Evolutionary conservation across 164 flowering plant species (phyloP), one percentile per base, ranked within the genome.

Genomic region (Hamamelis virginiana): DNA sequence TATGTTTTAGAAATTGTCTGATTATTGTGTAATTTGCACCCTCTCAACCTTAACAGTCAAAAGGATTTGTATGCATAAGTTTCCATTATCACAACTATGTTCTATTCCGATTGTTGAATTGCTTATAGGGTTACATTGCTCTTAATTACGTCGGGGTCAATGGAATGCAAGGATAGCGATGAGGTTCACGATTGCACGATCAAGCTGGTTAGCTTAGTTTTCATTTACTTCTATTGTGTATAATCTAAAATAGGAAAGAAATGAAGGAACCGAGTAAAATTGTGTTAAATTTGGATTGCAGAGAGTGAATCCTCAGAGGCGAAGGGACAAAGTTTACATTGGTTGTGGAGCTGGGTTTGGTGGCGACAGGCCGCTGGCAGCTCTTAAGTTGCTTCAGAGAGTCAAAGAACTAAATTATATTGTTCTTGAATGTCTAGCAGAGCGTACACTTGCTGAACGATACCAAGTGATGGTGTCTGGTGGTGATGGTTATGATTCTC

Each of bases 341-440:
- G 99, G 99, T 23, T 91, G 99, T 74, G 99, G 99, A 50, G 99
- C 99, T 66, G 99, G 99, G 9, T 95, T 95, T 67, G 87, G 89
- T 23, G 99, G 99, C 10, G 99, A 95, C 80, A 77, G 99, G 69
- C 94, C 97, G n/a, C 12, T 80, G 62, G 97, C 96, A 14, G 97
- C 97, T 45, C 81, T 89, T 22, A 95, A 87, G 80, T 72, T 95
- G 80, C 89, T 95, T 62, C 82, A 86, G 64, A 86, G 93, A 59
- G 96, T 92, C 8, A 73, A 82, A 69, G 78, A 84, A 50, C 81
- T 95, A 8, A 80, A 95, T 70, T 95, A 95, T 77, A 78, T 95
- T 9, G 95, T 95, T 0, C 94, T 95, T 1, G 99, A 95, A 73
- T 95, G 99, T 80, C 77, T 95, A 56, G 99, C 99, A 0, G 99